phyloP scores from a whole-genome alignment of 2,329 filamentous ascomycete genomes.

The Penicillium occitanis region DNA sequence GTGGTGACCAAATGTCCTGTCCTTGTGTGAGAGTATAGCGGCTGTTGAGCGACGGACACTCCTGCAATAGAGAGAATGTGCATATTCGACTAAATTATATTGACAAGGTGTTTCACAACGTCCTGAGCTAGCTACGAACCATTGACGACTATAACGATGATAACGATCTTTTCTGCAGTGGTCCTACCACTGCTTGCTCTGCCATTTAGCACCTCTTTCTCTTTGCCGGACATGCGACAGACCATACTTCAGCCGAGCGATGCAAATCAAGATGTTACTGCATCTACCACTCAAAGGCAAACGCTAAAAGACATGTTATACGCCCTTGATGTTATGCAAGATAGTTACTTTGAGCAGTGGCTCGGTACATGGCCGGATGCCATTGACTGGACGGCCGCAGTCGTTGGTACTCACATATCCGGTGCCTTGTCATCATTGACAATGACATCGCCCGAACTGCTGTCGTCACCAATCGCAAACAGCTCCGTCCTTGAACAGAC shows the following conservation, averaged over 20 bases:
- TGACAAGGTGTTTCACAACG: slow-evolving; percentile 2
- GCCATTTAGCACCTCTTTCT: not conserved
- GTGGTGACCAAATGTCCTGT: slow-evolving; percentile 4
- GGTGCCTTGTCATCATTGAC: slow-evolving; percentile 72
- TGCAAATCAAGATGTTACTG: not conserved
- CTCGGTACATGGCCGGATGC: slow-evolving; percentile 78
- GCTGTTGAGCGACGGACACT: slow-evolving; percentile 6
- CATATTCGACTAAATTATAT: not conserved
- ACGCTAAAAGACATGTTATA: slow-evolving; percentile 51
- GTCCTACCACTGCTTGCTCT: slow-evolving; percentile 15
- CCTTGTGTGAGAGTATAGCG: slow-evolving; percentile 7
- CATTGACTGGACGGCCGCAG: slow-evolving; percentile 93
- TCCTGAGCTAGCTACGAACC: not conserved
- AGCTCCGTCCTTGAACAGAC: slow-evolving; percentile 12
- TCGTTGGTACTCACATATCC: slow-evolving; percentile 76
- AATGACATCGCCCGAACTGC: slow-evolving; percentile 47
- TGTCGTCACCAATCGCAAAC: not conserved
- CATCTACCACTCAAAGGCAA: not conserved
- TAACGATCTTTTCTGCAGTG: not conserved
- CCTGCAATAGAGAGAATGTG: not conserved
- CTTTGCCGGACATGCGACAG: slow-evolving; percentile 13
- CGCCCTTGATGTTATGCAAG: slow-evolving; percentile 74
- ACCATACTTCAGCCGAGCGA: not conserved
- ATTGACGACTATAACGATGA: not conserved
- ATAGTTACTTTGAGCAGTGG: slow-evolving; percentile 72